Conservation (phyloP, 2,329 filamentous ascomycete genomes). For the Didymella pinodella region DNA sequence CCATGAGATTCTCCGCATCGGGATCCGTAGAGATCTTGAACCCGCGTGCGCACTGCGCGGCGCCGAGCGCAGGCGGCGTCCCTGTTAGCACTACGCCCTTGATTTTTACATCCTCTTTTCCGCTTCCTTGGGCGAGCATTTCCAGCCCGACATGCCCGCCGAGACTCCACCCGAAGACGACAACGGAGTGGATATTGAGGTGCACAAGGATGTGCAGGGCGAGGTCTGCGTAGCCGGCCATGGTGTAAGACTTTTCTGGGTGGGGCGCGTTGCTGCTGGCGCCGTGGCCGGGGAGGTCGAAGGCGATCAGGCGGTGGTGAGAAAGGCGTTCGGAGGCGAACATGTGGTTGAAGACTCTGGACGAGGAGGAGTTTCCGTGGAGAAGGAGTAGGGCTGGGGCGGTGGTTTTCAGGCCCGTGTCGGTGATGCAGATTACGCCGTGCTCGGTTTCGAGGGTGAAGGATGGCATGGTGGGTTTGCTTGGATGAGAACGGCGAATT, state of each 20-base stretch:
- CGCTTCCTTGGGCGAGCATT: not conserved
- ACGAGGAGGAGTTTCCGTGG: not conserved
- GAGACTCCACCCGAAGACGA: not conserved
- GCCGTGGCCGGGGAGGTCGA: not conserved
- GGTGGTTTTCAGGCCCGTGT: not conserved
- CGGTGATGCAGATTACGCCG: not conserved
- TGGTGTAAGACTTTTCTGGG: not conserved
- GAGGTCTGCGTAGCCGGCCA: not conserved
- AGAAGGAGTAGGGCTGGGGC: not conserved
- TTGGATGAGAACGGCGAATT: not conserved
- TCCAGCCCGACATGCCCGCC: not conserved
- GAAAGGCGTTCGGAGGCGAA: not conserved
- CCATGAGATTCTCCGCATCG: not conserved
- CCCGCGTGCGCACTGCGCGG: too few relatives aligned
- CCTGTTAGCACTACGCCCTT: not conserved
- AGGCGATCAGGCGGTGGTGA: not conserved
- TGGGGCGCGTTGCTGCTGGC: not conserved
- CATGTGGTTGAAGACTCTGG: not conserved
- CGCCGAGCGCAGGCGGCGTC: not conserved
- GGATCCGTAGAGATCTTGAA: not conserved
- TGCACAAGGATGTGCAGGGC: not conserved
- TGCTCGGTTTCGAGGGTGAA: not conserved
- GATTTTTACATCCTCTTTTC: not conserved
- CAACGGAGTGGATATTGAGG: not conserved
- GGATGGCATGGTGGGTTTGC: not conserved